Evolutionary conservation across 352 stramenopile genomes (phyloP), one percentile per base, ranked within the genome.

Genomic region (Phytophthora kernoviae): DNA sequence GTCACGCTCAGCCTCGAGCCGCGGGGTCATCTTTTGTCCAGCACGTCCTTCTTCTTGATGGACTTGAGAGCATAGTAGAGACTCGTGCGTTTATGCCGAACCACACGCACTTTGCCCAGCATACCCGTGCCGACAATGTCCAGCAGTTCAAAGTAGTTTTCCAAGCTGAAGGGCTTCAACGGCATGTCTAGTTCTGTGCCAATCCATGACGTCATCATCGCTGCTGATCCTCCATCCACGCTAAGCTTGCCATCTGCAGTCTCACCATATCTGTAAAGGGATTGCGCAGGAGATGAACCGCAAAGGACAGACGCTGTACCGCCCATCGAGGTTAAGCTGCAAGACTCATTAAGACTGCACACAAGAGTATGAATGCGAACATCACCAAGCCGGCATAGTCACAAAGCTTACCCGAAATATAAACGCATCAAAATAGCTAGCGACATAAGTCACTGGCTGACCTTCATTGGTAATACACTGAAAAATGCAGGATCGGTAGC

Each of bases 51-150:
- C 56, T 93, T 93, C 48, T 75, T 68, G 62, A 93, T 77, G n/a
- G 78, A 85, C 61, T 93, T 93, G 55, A 93, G 58, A 1, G 83
- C 79, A 48, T 84, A 93, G 51, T 72, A 91, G 55, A 84, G 77
- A 18, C 57, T 68, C 11, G 77, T 75, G 22, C 75, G 75, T 18
- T 79, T 85, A 63, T 89, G 72, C 54, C 90, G 72, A 39, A 87
- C 67, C 3, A 90, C 61, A 2, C 73, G 75, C 48, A 93, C 84
- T 50, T 82, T 76, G 22, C 84, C 84, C 5, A 93, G 62, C 75
- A 93, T 91, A 21, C 84, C 84, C 4, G 77, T 91, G 47, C 84
- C 84, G 4, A 93, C 58, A 9, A 93, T 70, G 4, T 68, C 68
- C 58, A 79, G 59, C 53, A 88, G 20, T 3, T 78, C 54, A 45